A percentile compares a stretch with the other conserved stretches of the same genome.
Conservation (phyloP, 169 alveolate genomes). For the Plasmodium malariae region DNA sequence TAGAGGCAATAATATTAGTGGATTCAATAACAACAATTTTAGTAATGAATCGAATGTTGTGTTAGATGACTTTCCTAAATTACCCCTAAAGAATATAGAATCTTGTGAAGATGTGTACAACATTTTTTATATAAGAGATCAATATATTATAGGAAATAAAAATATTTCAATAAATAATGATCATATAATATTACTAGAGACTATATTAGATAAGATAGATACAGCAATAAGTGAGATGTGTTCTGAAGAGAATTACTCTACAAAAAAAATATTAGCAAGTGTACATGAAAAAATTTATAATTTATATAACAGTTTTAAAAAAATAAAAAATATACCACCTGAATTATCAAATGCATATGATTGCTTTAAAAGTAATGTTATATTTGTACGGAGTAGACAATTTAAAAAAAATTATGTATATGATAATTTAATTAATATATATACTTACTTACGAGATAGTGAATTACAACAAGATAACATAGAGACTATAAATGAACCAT, state of each 20-base stretch:
- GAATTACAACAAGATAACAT: slow-evolving; percentile 71
- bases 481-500: slow-evolving; percentile 32
- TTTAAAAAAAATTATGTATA: slow-evolving; percentile 72
- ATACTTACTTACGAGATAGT: slow-evolving; percentile 66
- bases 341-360: slow-evolving; percentile 63
- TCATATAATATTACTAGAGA: slow-evolving; percentile 49
- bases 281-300: slow-evolving; percentile 37
- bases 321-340: slow-evolving; percentile 28
- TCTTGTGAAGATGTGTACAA: slow-evolving; percentile 65
- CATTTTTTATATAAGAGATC: slow-evolving; percentile 65
- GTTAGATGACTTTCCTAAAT: slow-evolving; percentile 42
- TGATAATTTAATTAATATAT: slow-evolving; percentile 66
- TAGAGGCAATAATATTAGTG: neutral
- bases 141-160: slow-evolving; percentile 57
- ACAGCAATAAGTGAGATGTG: slow-evolving; percentile 38
- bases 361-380: slow-evolving; percentile 54
- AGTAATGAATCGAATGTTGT: slow-evolving; percentile 40
- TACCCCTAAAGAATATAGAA: slow-evolving; percentile 49
- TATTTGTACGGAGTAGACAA: slow-evolving; percentile 51
- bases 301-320: slow-evolving; percentile 54
- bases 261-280: slow-evolving; percentile 55
- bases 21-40: neutral
- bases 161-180: slow-evolving; percentile 53
- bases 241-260: slow-evolving; percentile 49
- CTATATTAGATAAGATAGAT: slow-evolving; percentile 51